phyloP scores from a whole-genome alignment of 1,284 basidiomycete genomes.

The Trichosporon coremiiforme region DNA sequence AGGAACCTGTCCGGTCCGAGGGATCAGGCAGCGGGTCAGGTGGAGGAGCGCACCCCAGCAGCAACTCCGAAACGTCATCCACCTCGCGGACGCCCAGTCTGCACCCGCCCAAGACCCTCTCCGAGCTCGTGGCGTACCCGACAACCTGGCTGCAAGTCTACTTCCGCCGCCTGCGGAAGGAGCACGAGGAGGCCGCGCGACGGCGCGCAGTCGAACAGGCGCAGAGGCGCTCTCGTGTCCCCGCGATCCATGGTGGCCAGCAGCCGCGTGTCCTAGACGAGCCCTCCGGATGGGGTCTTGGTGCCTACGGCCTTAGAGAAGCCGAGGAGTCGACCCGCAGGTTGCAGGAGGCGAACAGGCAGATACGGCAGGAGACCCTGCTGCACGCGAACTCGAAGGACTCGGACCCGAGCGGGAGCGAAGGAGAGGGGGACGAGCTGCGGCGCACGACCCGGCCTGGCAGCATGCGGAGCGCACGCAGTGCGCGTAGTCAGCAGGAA shows the following conservation, averaged over 20 bases:
- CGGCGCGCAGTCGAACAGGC: conserved; percentile 48
- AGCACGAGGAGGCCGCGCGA: conserved; percentile 54
- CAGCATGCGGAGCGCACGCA: neutral
- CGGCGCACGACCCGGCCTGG: neutral
- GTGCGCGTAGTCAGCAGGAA: neutral
- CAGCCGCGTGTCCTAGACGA: conserved; percentile 33
- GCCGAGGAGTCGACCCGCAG: conserved; percentile 52
- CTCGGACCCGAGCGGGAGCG: too few species aligned
- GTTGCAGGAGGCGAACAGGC: conserved; percentile 46
- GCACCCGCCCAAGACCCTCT: conserved; percentile 43
- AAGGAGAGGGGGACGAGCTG: neutral
- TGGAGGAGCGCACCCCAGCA: conserved; percentile 23
- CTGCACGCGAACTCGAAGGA: conserved; percentile 47
- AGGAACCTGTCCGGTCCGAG: conserved; percentile 20
- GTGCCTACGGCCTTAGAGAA: conserved; percentile 66
- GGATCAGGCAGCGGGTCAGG: conserved; percentile 20
- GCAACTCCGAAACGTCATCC: conserved; percentile 51
- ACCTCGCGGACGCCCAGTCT: conserved; percentile 51
- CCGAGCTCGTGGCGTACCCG: conserved; percentile 49
- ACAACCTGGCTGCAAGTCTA: conserved; percentile 52
- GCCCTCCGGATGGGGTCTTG: conserved; percentile 64
- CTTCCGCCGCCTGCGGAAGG: conserved; percentile 49
- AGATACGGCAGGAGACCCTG: conserved; percentile 40
- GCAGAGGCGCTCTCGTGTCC: conserved; percentile 47
- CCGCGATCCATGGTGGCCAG: conserved; percentile 28